Evolutionary conservation across 2,329 filamentous ascomycete species (phyloP), one percentile per base, ranked within the genome.

Genomic region (Trichocomaceae sp.): DNA sequence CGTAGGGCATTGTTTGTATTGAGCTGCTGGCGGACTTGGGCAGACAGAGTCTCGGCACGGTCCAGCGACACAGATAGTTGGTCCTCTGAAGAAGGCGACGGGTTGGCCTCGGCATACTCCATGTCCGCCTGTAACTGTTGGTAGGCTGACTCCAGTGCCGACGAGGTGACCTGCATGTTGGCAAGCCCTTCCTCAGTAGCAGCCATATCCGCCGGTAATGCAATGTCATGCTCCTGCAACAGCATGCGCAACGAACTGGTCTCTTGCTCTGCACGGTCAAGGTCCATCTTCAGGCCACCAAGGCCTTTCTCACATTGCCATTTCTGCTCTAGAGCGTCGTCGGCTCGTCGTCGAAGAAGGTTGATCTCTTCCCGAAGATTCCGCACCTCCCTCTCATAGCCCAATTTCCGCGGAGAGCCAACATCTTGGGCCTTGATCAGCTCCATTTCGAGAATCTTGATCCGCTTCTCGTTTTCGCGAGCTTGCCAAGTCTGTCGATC

Each of bases 221-320:
- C 77, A 54, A 91, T 90, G 64, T 96, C 90, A 62, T 91, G 87
- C 69, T 95, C 89, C 58, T 85, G 77, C 19, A 97, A 79, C 23
- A 97, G 77, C 31, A 77, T 81, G 44, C 89, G 84, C 41, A 99
- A 79, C n/a, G 88, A 88, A 41, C 83, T 78, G 29, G 95, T 95
- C 73, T 99, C 93, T 68, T 93, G 88, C 70, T 96, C 90, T 23
- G 93, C 91, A 59, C 91, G 88, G 71, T 97, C 93, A 42, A 99
- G 82, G 66, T 97, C 92, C 87, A 96, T 96, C 75, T 96, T 95
- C 55, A 97, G 75, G 54, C 91, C 90, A 51, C 83, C 81, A 1
- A 97, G 77, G 17, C 90, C 90, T 73, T 95, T 95, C 72, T 96
- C 92, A 58, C 91, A 92, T 67, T 95, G 87, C 86, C 89, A 97